phyloP scores from a whole-genome alignment of 2,329 filamentous ascomycete genomes.

The Sarocladium strictum region DNA sequence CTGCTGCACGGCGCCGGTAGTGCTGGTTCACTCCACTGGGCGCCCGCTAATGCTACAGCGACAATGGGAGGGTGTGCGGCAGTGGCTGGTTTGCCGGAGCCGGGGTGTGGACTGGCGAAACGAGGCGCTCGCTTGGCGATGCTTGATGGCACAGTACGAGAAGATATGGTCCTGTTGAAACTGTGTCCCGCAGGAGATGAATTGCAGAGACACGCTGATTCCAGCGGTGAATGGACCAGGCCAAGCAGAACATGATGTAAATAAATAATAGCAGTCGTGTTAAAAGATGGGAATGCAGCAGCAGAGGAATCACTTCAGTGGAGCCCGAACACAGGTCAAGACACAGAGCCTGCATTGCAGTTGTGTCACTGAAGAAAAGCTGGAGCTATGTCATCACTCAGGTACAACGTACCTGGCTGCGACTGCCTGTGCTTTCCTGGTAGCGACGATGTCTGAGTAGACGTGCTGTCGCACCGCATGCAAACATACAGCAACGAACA shows the following conservation, averaged over 20 bases:
- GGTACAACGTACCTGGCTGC: too few relatives aligned
- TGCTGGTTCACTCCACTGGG: background rate
- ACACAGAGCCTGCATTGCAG: background rate
- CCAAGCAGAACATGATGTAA: background rate
- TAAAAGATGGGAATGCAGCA: background rate
- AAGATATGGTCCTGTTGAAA: too few relatives aligned
- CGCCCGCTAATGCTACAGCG: background rate
- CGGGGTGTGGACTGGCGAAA: background rate
- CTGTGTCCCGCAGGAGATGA: background rate
- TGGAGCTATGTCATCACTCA: background rate
- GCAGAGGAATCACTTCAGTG: background rate
- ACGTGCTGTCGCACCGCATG: background rate
- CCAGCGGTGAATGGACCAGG: background rate
- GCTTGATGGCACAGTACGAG: background rate
- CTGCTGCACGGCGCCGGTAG: constrained; percentile 4
- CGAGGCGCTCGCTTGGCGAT: background rate
- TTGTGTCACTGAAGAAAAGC: background rate
- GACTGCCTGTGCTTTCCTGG: background rate
- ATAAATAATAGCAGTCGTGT: background rate
- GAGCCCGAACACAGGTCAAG: too few relatives aligned
- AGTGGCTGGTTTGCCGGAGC: background rate
- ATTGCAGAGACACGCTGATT: background rate
- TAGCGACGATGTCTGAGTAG: too few relatives aligned
- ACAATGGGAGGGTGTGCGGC: background rate
- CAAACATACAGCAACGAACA: background rate